Evolutionary conservation across 106 monocot genomes (phyloP), one percentile per base, ranked within the genome.

Genomic region (Agapanthus africanus): DNA sequence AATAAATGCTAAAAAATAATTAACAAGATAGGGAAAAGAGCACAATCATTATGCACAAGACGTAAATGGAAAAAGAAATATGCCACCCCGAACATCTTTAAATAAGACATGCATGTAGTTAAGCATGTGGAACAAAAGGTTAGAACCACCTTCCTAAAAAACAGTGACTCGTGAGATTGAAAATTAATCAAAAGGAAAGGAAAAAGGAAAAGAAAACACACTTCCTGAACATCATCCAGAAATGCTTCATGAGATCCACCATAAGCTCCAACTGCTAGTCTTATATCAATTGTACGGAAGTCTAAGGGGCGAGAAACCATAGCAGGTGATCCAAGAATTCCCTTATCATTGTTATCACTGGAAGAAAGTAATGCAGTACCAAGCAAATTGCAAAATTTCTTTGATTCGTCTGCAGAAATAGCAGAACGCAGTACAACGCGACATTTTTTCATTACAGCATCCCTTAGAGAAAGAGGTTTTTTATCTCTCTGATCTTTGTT

Each of bases 251-350:
- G 85, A 27, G 83, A 89, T 41, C 87, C 85, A 79, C 78, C 60
- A 79, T 99, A 99, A 68, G 85, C 90, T 44, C 93, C 99, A 76
- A 60, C 74, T 60, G 78, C 78, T 63, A 99, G 54, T 71, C 93
- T 84, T 76, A 93, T 63, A 75, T 99, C 99, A 74, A 99, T 84
- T 46, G 88, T 87, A 15, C 99, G 86, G 54, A 99, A 99, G 76
- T 99, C 99, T 52, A 99, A 65, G 59, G 99, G 93, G 4, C 99
- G 89, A 65, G 99, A 87, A 63, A 99, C 81, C 83, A 83, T 87
- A 42, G 79, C 87, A 77, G 99, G 90, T 67, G 75, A 87, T 26
- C 99, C 99, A 85, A 99, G 82, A 61, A 99, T 83, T 19, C 99
- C 99, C 37, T 93, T 84, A 57, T 90, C 92, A 46, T 90, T 90